Evolutionary conservation across 768 basidiomycete species (phyloP), one percentile per base, ranked within the genome.

Genomic region (Podaxis rugospora): DNA sequence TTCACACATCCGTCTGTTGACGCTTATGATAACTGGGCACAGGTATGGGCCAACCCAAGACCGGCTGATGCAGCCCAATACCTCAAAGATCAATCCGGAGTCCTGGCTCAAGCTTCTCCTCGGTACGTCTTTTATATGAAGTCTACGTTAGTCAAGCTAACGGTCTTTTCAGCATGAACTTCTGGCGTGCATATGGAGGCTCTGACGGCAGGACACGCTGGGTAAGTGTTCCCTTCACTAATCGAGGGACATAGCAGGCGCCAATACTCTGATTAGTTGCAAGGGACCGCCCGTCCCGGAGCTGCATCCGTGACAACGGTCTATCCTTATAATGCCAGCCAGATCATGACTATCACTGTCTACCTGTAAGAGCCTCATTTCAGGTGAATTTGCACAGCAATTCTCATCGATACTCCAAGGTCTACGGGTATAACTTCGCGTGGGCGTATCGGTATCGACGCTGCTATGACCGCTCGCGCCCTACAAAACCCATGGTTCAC

Each of bases 241-340:
- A 5, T 44, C 14, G 5, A 44, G 6, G 1, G 7, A n/a, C 2
- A 6, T n/a, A 6, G 16, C 18, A 44, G 42, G 42, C 3, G 4
- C 5, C 6, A 44, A 46, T 18, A 23, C 16, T 52, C 46, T 32
- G 39, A 9, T 37, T 18, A 84, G 84, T 64, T 82, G 42, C 85
- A 88, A 79, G 86, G 86, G 32, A 87, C 85, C 9, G 84, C 79
- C 36, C 81, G 84, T 18, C 85, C 85, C 10, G 85, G 86, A 51
- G 83, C 83, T 10, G 80, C 80, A 2, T 81, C 78, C 3, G 72
- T 82, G 51, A 77, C 74, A 37, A 83, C 84, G 1, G 64, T 66
- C 4, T 76, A 78, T 63, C 75, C 84, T 4, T 88, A 79, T 68
- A 85, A 87, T 64, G 72, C 72, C 28, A 80, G 78, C 67, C 74